Conservation (phyloP, 805 yeast genomes). For the Spathaspora passalidarum region DNA sequence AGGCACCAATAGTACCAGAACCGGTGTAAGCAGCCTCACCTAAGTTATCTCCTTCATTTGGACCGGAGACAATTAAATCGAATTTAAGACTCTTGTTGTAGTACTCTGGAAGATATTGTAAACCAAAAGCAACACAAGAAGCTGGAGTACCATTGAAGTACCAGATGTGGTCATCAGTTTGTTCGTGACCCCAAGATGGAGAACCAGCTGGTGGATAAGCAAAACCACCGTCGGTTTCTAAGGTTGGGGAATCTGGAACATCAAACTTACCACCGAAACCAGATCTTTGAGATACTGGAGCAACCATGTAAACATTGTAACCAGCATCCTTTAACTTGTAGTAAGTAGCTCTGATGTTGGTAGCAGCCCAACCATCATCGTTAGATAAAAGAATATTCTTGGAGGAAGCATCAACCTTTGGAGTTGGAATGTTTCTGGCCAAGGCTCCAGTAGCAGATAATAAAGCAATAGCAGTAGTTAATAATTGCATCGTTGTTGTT, state of each 20-base stretch:
- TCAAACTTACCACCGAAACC: conserved; percentile 57
- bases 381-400: conserved; percentile 32
- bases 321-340: conserved; percentile 45
- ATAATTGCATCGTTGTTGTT: conserved; percentile 39
- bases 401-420: neutral
- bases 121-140: conserved; percentile 47
- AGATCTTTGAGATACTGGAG: conserved; percentile 50
- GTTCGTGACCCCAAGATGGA: conserved; percentile 56
- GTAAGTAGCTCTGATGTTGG: conserved; percentile 56
- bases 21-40: conserved; percentile 39
- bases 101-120: conserved; percentile 46
- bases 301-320: conserved; percentile 47
- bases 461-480: conserved; percentile 55
- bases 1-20: conserved; percentile 54
- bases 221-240: conserved; percentile 47
- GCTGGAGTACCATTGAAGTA: conserved; percentile 58
- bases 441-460: conserved; percentile 26
- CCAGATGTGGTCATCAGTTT: conserved; percentile 44
- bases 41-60: conserved; percentile 50
- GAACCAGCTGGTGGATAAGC: conserved; percentile 45
- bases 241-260: conserved; percentile 35
- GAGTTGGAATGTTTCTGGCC: conserved; percentile 6
- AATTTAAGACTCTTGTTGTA: conserved; percentile 38
- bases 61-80: conserved; percentile 52
- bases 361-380: conserved; percentile 57